A percentile compares a stretch with the other conserved stretches of the same genome.
These are phyloP conservation scores for Acanthamoeba culbertsoni DNA, from an alignment of 208 protist genomes.

Conservation along the genomic window DNA sequence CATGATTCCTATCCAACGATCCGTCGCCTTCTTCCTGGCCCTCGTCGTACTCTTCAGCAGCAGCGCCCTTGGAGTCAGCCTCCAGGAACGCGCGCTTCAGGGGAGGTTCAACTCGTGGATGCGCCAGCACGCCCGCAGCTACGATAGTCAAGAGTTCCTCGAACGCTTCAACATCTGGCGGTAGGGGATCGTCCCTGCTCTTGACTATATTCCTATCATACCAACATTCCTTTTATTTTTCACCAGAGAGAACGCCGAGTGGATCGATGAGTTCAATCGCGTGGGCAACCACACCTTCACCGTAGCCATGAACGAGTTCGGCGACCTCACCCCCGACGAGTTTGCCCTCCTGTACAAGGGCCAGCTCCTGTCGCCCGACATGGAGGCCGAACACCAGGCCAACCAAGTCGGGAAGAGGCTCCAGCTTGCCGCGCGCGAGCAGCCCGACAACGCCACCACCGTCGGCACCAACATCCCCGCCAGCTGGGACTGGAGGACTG, in stretches of 20 bases:
- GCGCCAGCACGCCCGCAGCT: background rate
- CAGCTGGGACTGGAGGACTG: conserved; percentile 86
- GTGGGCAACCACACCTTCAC: conserved; percentile 26
- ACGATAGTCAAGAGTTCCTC: background rate
- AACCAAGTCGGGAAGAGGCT: background rate
- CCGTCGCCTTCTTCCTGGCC: too few relatives aligned
- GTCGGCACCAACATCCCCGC: conserved; percentile 21
- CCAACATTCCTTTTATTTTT: too few relatives aligned
- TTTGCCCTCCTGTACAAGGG: conserved; percentile 13
- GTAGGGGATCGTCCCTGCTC: too few relatives aligned
- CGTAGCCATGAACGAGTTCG: conserved; percentile 64
- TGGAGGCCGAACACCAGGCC: background rate
- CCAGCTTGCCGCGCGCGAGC: background rate
- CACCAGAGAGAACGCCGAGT: background rate
- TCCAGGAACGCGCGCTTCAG: too few relatives aligned
- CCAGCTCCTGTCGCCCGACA: too few relatives aligned
- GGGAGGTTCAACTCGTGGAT: background rate
- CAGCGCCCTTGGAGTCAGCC: too few relatives aligned
- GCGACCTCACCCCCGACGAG: conserved; percentile 69
- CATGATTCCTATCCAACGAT: too few relatives aligned
- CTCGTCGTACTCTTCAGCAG: too few relatives aligned
- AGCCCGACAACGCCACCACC: background rate
- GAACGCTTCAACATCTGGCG: conserved; percentile 7
- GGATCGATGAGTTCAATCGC: background rate
- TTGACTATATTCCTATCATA: too few relatives aligned